Conservation (phyloP, 768 basidiomycete species). For the Piloderma croceum region DNA sequence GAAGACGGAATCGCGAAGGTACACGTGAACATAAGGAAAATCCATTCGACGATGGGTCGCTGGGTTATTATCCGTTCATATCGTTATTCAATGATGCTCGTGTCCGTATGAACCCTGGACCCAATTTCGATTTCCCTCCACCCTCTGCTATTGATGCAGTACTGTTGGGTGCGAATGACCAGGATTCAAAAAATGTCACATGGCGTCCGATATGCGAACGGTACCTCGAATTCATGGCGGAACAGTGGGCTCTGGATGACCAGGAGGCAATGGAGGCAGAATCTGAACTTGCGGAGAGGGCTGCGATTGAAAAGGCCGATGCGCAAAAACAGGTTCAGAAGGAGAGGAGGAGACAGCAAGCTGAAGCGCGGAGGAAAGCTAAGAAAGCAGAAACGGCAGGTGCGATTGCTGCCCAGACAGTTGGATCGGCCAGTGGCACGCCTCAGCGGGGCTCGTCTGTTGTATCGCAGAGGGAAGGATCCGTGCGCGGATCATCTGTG, state of each 20-base stretch:
- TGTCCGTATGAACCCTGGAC: conserved; percentile 84
- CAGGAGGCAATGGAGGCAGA: conserved; percentile 68
- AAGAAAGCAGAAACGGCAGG: conserved; percentile 28
- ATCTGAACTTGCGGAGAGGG: conserved; percentile 34
- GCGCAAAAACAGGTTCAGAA: conserved; percentile 34
- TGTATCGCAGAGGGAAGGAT: conserved; percentile 9
- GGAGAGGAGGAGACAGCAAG: conserved; percentile 46
- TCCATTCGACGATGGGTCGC: conserved; percentile 85
- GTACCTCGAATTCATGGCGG: conserved; percentile 77
- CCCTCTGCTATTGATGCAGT: conserved; percentile 70
- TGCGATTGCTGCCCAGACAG: neutral
- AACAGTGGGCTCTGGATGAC: conserved; percentile 76
- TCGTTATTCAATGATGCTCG: conserved; percentile 89
- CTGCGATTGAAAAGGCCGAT: conserved; percentile 41
- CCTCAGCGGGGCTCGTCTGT: conserved; percentile 12
- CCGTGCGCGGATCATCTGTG: conserved; percentile 14
- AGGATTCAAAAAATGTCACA: conserved; percentile 33
- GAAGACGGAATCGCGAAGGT: conserved; percentile 57
- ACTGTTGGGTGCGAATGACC: conserved; percentile 32
- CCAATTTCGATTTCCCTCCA: conserved; percentile 76
- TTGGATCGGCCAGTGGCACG: conserved; percentile 1
- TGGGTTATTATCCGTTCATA: conserved; percentile 95
- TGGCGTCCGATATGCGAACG: conserved; percentile 85
- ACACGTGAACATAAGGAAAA: conserved; percentile 77
- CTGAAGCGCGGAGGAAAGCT: conserved; percentile 46